Base-by-base conservation (phyloP, 164 flowering plant species). In the Magnolia officinalis region DNA sequence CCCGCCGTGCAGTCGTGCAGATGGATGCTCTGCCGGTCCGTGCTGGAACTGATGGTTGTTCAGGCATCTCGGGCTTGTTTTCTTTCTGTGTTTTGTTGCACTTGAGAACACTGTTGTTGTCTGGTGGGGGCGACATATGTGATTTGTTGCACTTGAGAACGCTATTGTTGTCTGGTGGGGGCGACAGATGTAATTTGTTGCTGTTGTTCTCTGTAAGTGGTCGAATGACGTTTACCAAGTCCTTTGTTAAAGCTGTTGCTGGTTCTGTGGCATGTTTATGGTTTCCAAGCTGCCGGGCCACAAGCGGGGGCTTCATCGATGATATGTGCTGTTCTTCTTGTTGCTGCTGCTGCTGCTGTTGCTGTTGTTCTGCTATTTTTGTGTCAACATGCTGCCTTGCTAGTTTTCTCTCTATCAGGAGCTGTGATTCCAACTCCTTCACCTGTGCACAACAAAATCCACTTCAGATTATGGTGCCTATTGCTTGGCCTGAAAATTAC, bases 371-470 rank as follows among this genome's bases (percentile, higher is more conserved):
- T 10, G 92, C 92, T 72, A 92, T 83, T 84, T 89, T 95, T n/a
- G 85, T 79, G 80, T 95, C 99, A 6, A 91, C 89, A 61, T 92
- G 97, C 79, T 94, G 99, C 71, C 93, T 83, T 71, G 99, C 98
- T 59, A 91, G 81, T 85, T 85, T 94, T 83, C 97, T 90, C 85
- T 94, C 99, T 71, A 91, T 77, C 67, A 91, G 72, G 52, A 96
- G 92, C 72, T 92, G 99, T 19, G 92, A 79, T 81, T 96, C 99
- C 72, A 96, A 69, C 84, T 96, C 99, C 80, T 90, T 96, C 50
- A 94, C 85, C 99, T 96, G 87, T 55, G 61, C 18, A 16, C 83
- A 86, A 76, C 29, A n/a, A 63, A 49, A 14, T 23, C 16, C 49
- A 23, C 45, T 24, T 67, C 49, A 49, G 52, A 29, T 72, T 16